A percentile compares a stretch with the other conserved stretches of the same genome.
Conservation (phyloP, 2,329 filamentous ascomycete species). For the Nemania bipapillata region DNA sequence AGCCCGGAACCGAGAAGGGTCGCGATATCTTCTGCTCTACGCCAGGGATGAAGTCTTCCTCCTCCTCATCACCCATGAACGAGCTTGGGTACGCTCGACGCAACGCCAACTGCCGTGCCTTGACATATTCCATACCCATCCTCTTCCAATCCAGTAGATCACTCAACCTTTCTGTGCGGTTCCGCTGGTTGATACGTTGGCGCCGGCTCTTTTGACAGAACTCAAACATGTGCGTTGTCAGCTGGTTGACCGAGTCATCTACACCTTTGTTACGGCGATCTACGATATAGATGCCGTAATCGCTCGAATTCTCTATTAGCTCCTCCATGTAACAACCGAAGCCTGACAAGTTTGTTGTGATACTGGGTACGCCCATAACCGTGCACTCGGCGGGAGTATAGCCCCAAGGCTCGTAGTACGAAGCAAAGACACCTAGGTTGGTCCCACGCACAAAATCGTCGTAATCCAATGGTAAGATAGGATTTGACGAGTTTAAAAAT, state of each 20-base stretch:
- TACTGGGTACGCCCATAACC: slow-evolving; percentile 98
- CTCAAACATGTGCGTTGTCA: slow-evolving; percentile 91
- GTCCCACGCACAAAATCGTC: slow-evolving; percentile 98
- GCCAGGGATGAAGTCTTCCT: slow-evolving; percentile 89
- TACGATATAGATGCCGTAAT: slow-evolving; percentile 99
- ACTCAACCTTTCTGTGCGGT: slow-evolving; percentile 92
- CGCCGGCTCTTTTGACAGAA: slow-evolving; percentile 92
- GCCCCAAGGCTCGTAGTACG: slow-evolving; percentile 99
- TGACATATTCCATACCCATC: slow-evolving; percentile 99
- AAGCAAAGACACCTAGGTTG: slow-evolving; percentile 93
- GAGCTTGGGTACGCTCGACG: slow-evolving; percentile 90
- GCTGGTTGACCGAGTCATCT: slow-evolving; percentile 96
- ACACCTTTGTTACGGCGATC: slow-evolving; percentile 94
- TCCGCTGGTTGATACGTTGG: slow-evolving; percentile 98
- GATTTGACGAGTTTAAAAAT: slow-evolving; percentile 95
- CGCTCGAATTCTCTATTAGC: slow-evolving; percentile 94
- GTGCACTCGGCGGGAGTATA: slow-evolving; percentile 98
- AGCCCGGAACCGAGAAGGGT: slow-evolving; percentile 92
- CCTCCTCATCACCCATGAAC: slow-evolving; percentile 82
- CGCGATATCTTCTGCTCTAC: slow-evolving; percentile 95
- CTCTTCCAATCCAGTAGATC: slow-evolving; percentile 98
- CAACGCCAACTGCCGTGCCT: slow-evolving; percentile 91
- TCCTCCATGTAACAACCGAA: slow-evolving; percentile 99
- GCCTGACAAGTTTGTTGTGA: slow-evolving; percentile 96
- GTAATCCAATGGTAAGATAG: slow-evolving; percentile 93